Percentiles rank a stretch among this genome's conserved stretches.
Evolutionary conservation across 2,329 filamentous ascomycete species (phyloP).

Genomic region (Epichloe amarillans): DNA sequence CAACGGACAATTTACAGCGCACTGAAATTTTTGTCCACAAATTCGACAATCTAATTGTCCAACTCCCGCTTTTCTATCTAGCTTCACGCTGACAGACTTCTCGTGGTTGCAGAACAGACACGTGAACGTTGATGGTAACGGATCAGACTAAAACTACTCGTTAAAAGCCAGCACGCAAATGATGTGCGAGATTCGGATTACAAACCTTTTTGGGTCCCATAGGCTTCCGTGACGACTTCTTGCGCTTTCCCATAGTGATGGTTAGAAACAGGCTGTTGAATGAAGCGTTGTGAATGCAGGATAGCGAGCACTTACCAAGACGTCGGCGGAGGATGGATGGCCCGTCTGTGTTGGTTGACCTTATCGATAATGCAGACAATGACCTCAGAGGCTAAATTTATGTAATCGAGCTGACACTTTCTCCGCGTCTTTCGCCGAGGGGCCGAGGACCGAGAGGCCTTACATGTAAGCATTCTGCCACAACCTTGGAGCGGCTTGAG

Average conservation of each 20-base stretch:
- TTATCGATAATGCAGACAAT: not conserved
- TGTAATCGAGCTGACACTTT: too few relatives aligned
- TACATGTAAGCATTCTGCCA: too few relatives aligned
- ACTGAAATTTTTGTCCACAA: constrained; percentile 89
- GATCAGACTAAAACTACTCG: constrained; percentile 40
- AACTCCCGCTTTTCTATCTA: constrained; percentile 85
- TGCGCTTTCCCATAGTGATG: constrained; percentile 69
- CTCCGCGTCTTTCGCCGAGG: too few relatives aligned
- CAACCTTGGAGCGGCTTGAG: too few relatives aligned
- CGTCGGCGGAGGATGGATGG: not conserved
- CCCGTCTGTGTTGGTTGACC: not conserved
- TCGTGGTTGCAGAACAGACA: constrained; percentile 99
- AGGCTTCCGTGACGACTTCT: constrained; percentile 77
- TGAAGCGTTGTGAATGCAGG: not conserved
- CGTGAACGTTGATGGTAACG: constrained; percentile 72
- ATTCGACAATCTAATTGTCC: constrained; percentile 82
- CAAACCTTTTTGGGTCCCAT: constrained; percentile 63
- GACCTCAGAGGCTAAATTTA: too few relatives aligned
- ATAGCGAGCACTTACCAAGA: not conserved
- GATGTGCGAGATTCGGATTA: not conserved
- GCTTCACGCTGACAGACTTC: constrained; percentile 76
- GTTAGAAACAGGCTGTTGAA: not conserved
- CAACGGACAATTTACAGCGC: constrained; percentile 71
- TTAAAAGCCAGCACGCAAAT: not conserved
- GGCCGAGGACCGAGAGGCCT: too few relatives aligned